Conservation (phyloP, 345 rosid species). For the Lepidium aucheri region DNA sequence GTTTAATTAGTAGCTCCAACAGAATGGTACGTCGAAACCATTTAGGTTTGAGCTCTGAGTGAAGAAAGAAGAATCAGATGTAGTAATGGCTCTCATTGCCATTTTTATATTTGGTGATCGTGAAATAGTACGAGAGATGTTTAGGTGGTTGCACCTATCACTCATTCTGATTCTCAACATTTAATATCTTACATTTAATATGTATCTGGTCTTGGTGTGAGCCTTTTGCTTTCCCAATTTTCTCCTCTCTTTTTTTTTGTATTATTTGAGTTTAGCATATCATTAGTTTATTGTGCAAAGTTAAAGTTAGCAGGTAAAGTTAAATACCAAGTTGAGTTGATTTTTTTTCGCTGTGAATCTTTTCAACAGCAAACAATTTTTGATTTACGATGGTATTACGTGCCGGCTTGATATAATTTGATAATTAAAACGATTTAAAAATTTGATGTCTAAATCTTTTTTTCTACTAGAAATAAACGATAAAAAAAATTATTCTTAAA, state of each 20-base stretch:
- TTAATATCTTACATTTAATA: background rate
- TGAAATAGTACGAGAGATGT: background rate
- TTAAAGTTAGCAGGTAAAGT: no score
- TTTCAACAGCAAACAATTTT: no score
- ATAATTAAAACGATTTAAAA: no score
- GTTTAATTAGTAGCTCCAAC: background rate
- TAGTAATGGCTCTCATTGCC: slow-evolving; percentile 1
- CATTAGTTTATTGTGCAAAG: no score
- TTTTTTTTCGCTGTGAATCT: no score
- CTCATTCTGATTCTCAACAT: background rate
- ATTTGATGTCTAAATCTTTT: no score
- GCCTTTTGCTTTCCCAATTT: slow-evolving; percentile 2
- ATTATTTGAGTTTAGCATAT: no score
- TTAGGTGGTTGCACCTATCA: slow-evolving; percentile 10
- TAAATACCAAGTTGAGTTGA: no score
- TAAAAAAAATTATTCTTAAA: no score
- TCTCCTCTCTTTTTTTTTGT: background rate
- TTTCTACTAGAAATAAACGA: no score
- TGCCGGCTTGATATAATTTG: no score
- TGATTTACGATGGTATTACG: no score
- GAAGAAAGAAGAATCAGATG: slow-evolving; percentile 1
- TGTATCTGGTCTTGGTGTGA: background rate
- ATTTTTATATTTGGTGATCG: background rate
- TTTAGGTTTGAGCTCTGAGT: background rate
- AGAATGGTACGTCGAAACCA: background rate